phyloP scores from a whole-genome alignment of 257 asterid genomes.

The Solanum peruvianum region DNA sequence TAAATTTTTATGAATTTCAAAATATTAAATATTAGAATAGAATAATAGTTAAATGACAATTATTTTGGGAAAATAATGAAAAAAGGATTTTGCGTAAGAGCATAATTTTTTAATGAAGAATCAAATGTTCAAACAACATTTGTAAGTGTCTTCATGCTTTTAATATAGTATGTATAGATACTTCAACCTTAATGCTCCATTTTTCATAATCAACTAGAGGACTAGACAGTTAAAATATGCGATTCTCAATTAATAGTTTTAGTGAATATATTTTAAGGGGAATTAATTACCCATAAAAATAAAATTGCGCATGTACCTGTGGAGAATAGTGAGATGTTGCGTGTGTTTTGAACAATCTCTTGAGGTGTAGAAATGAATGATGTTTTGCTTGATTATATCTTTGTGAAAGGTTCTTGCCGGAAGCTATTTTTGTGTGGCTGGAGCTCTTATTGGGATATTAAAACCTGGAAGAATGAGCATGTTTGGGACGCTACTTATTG shows the following conservation, averaged over 20 bases:
- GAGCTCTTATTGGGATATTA: slow-evolving; percentile 62
- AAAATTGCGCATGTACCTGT: not conserved
- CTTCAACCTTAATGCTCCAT: not conserved
- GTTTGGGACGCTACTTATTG: slow-evolving; percentile 79
- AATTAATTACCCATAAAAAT: not conserved
- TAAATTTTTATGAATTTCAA: too few relatives aligned
- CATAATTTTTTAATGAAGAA: not conserved
- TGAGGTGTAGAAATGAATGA: not conserved
- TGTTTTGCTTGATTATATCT: not conserved
- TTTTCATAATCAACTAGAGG: not conserved
- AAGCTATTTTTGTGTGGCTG: slow-evolving; percentile 94
- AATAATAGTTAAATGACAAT: not conserved
- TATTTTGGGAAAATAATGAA: not conserved
- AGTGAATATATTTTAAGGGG: not conserved
- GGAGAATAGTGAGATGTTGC: not conserved
- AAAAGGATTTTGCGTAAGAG: not conserved
- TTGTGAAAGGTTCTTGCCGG: slow-evolving; percentile 87
- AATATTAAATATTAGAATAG: not conserved
- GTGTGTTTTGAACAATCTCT: not conserved
- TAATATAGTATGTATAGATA: not conserved
- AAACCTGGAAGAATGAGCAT: slow-evolving; percentile 98
- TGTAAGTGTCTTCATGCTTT: not conserved
- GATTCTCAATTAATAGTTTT: not conserved
- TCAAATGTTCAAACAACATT: too few relatives aligned
- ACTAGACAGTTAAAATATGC: not conserved